These are phyloP conservation scores for Kodamaea anthophila DNA, from an alignment of 1,139 yeast species.

Conservation along the genomic window DNA sequence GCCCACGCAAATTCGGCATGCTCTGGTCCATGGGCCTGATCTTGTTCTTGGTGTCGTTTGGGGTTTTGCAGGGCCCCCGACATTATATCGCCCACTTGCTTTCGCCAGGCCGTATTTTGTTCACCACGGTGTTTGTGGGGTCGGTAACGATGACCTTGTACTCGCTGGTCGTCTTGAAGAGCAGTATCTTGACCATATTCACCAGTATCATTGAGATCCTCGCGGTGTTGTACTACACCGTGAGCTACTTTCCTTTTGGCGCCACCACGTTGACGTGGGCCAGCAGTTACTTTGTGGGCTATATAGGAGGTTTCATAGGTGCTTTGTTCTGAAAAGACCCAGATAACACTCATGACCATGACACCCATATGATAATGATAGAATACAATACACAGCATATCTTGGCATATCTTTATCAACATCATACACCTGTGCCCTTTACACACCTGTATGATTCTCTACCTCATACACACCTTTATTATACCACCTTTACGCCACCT, in stretches of 20 bases:
- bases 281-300: conserved; percentile 72
- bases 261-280: conserved; percentile 82
- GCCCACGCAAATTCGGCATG: conserved; percentile 86
- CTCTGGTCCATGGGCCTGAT: conserved; percentile 91
- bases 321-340: conserved; percentile 29
- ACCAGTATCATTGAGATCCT: conserved; percentile 73
- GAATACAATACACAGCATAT: too few relatives aligned
- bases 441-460: too few relatives aligned
- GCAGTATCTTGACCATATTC: conserved; percentile 70
- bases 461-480: too few relatives aligned
- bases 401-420: too few relatives aligned
- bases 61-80: conserved; percentile 86
- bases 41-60: conserved; percentile 82
- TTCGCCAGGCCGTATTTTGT: conserved; percentile 71
- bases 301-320: conserved; percentile 57
- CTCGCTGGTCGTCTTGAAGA: conserved; percentile 48
- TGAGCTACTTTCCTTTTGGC: conserved; percentile 94
- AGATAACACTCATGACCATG: too few relatives aligned
- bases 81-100: conserved; percentile 70
- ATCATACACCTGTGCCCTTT: too few relatives aligned
- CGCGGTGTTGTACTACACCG: conserved; percentile 81
- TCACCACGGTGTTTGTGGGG: conserved; percentile 73
- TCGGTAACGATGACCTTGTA: conserved; percentile 64
- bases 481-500: too few relatives aligned
- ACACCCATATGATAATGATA: too few relatives aligned